These are phyloP conservation scores for Zymoseptoria pseudotritici DNA, from an alignment of 2,329 filamentous ascomycete genomes.

Conservation along the genomic window DNA sequence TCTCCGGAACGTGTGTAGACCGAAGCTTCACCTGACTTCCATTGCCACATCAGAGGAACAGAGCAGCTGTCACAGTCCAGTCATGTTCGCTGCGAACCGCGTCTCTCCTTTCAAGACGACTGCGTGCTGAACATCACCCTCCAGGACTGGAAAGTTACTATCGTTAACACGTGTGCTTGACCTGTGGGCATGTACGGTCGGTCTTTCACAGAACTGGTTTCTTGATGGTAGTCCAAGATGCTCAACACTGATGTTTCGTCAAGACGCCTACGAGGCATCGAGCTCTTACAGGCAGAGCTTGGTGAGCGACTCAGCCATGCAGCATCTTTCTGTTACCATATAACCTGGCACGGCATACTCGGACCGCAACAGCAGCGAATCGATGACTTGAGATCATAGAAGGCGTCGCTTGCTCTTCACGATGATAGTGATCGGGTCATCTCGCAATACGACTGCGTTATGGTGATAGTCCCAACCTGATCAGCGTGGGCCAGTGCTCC, in stretches of 20 bases:
- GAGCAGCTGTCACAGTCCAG: too few relatives aligned
- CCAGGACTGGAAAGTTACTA: too few relatives aligned
- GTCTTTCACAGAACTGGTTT: too few relatives aligned
- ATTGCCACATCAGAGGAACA: too few relatives aligned
- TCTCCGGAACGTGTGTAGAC: too few relatives aligned
- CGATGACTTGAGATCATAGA: background rate
- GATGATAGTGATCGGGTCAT: background rate
- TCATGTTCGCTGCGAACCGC: too few relatives aligned
- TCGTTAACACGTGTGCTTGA: too few relatives aligned
- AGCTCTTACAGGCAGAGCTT: background rate
- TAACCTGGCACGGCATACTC: background rate
- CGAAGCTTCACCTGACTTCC: too few relatives aligned
- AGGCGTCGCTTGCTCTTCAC: background rate
- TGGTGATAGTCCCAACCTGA: background rate
- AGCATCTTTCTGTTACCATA: background rate
- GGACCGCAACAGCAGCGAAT: background rate
- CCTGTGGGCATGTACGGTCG: too few relatives aligned
- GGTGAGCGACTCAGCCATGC: background rate
- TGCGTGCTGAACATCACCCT: too few relatives aligned
- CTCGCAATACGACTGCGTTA: background rate
- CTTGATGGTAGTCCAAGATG: background rate
- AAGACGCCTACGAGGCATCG: background rate
- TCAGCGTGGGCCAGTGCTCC: background rate
- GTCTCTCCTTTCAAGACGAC: too few relatives aligned
- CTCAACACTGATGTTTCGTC: background rate